Base-by-base conservation (phyloP, 2,329 filamentous ascomycete genomes). In the Fusarium multiceps region DNA sequence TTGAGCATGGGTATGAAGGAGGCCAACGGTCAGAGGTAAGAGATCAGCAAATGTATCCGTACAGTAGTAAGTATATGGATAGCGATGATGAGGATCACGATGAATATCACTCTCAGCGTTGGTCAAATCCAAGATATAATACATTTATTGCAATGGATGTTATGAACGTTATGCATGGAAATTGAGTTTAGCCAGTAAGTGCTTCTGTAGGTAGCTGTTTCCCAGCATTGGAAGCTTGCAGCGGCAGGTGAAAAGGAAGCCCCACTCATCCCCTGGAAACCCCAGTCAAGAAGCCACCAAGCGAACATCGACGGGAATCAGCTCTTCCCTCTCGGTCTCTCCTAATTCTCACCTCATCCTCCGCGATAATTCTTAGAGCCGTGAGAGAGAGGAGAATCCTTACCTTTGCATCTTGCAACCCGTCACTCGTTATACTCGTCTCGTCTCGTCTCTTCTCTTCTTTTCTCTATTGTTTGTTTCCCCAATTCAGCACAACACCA, bases 311-410 rank as follows among this genome's bases (percentile, higher is more conserved):
- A 28, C 48, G 32, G 55, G 51, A 46, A 57, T 49, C 59, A 57
- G 48, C 51, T 55, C 64, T 59, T 72, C 57, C 51, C 57, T 72
- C 63, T 65, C 23, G 34, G 49, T 53, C 49, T 53, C 69, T 64
- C 69, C 51, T 66, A 69, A 72, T 67, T 68, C 68, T 71, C 67
- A 71, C 56, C 63, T 71, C 64, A 69, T 71, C 56, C 48, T 72
- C 67, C 66, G n/a, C 60, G 69, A 74, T 59, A 73, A 72, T 74
- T 71, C 65, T 74, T 73, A 59, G 42, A 58, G 55, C 60, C 64
- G 59, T 63, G 55, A 67, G 58, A 72, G 55, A 69, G 58, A 69
- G 68, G 70, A 70, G 68, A 62, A 75, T 73, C 64, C 70, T 75
- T 70, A 74, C 71, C 50, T 72, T 66, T 59, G 63, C 55, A 32